A percentile compares a stretch with the other conserved stretches of the same genome.
Conservation (phyloP, 257 asterid genomes). For the Fraxinus quadrangulata region DNA sequence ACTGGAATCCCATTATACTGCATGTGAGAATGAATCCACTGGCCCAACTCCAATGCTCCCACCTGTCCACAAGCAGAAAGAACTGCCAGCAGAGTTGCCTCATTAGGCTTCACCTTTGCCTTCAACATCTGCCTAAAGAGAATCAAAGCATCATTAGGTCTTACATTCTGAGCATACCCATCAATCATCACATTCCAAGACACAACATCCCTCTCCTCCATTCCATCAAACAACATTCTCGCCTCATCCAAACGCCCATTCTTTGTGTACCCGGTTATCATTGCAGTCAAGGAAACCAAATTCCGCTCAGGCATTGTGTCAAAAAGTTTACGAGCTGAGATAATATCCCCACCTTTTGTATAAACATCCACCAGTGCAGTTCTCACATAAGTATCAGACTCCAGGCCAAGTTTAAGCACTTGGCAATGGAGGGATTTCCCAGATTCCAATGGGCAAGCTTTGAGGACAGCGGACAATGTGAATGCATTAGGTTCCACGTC, state of each 20-base stretch:
- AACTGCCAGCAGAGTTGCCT: conserved; percentile 54
- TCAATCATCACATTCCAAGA: conserved; percentile 29
- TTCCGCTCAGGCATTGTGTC: conserved; percentile 43
- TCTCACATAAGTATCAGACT: conserved; percentile 44
- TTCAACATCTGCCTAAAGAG: conserved; percentile 50
- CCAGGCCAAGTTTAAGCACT: conserved; percentile 46
- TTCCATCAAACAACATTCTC: conserved; percentile 41
- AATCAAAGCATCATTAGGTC: conserved; percentile 49
- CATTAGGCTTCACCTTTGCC: conserved; percentile 43
- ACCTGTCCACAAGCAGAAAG: conserved; percentile 59
- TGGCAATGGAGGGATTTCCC: conserved; percentile 49
- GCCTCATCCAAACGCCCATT: conserved; percentile 51
- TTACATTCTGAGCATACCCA: conserved; percentile 51
- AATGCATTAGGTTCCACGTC: conserved; percentile 49
- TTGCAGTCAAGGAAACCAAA: conserved; percentile 48
- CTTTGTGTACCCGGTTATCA: conserved; percentile 54
- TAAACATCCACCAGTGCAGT: conserved; percentile 51
- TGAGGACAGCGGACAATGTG: conserved; percentile 46
- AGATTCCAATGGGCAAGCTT: conserved; percentile 35
- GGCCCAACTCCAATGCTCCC: conserved; percentile 55
- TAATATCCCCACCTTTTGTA: conserved; percentile 42
- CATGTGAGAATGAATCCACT: conserved; percentile 54
- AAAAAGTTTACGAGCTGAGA: conserved; percentile 43
- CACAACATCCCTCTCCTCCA: conserved; percentile 55
- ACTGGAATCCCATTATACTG: conserved; percentile 7